Evolutionary conservation across 176 grass and related monocot species (phyloP), one percentile per base, ranked within the genome.

Genomic region (Phoenix dactylifera): DNA sequence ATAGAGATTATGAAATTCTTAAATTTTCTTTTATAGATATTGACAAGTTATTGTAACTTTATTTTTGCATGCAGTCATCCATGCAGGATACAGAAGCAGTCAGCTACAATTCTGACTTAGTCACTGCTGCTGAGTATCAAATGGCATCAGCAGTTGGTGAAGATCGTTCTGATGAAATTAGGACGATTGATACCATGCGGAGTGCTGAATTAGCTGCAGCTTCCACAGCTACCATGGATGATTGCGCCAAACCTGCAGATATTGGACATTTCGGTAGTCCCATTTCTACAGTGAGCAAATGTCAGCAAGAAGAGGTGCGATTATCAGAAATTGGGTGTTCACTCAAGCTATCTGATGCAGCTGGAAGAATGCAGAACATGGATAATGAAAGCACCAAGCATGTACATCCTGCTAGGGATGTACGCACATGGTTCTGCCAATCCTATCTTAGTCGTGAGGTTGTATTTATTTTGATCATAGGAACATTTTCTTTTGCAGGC

Each of bases 341-440:
- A 9, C 18, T 18, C 15, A 60, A 7, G 12, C 60, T 74, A 66
- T 50, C 62, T 57, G 22, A 54, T 18, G n/a, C 50, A 19, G 58
- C 49, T 56, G 4, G 51, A 24, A 50, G 7, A 52, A 79, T 63
- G 72, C 77, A 88, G 55, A 56, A 57, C 12, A 50, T 72, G 60
- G 74, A 52, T 29, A 79, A 72, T 65, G 63, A 67, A 73, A 75
- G 15, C 57, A 44, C 35, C 10, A 3, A 44, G 7, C 35, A 12
- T 44, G 52, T 35, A 24, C 52, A 63, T 29, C 74, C 59, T 16
- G 63, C 76, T 64, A 58, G 58, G 52, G 63, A 63, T 50, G 61
- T 58, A 72, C 24, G 54, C 73, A 54, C 68, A 9, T 30, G 25
- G 18, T 72, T 51, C 57, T 73, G 7, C 35, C 35, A n/a, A 30